Conservation (phyloP, 2,329 filamentous ascomycete genomes). For the Phialemonium atrogriseum region DNA sequence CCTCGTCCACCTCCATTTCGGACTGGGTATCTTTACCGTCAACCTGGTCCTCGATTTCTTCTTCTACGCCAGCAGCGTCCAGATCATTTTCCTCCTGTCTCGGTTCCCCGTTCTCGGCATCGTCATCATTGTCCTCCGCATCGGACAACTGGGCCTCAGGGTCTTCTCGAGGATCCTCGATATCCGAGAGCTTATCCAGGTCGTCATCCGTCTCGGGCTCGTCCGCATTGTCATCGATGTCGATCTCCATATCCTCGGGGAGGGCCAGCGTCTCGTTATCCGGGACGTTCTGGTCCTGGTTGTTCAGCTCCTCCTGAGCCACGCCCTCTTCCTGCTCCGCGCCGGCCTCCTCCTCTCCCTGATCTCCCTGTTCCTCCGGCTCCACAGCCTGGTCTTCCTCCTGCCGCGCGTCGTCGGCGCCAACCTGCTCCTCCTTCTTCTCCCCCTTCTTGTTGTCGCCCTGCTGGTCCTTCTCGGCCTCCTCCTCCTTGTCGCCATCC, state of each 20-base stretch:
- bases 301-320: conserved; percentile 47
- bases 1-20: conserved; percentile 23
- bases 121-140: conserved; percentile 39
- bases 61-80: conserved; percentile 25
- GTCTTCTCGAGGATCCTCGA: conserved; percentile 18
- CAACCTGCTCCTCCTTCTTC: conserved; percentile 52
- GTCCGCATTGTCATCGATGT: conserved; percentile 55
- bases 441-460: conserved; percentile 64
- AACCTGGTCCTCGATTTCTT: conserved; percentile 27
- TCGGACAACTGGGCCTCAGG: conserved; percentile 26
- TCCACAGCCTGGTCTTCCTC: conserved; percentile 43
- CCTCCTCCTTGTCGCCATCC: conserved; percentile 76
- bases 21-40: conserved; percentile 35
- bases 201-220: conserved; percentile 45
- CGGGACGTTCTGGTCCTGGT: conserved; percentile 66
- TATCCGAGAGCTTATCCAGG: conserved; percentile 31
- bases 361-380: conserved; percentile 29
- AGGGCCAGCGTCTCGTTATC: conserved; percentile 77
- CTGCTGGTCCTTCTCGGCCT: conserved; percentile 75
- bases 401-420: conserved; percentile 48
- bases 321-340: conserved; percentile 50
- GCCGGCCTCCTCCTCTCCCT: conserved; percentile 49
- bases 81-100: conserved; percentile 36
- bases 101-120: conserved; percentile 40
- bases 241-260: conserved; percentile 81